Conservation (phyloP, 805 yeast species). For the Ogataea angusta region DNA sequence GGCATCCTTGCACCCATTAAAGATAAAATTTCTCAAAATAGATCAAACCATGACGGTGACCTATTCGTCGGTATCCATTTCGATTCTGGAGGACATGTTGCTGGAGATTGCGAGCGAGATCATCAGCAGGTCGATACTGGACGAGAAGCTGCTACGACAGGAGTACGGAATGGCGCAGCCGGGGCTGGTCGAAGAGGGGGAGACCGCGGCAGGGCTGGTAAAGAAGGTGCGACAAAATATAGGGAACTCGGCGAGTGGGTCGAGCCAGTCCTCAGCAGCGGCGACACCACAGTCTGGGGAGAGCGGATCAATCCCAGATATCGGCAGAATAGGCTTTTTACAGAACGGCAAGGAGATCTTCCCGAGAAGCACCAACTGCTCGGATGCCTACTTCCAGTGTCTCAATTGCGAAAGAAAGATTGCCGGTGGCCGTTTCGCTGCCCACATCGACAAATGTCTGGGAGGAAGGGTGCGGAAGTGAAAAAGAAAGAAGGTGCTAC, state of each 20-base stretch:
- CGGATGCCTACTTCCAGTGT: conserved; percentile 63
- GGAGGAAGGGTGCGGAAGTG: conserved; percentile 61
- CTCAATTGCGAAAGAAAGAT: conserved; percentile 79
- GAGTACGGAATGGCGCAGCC: conserved; percentile 30
- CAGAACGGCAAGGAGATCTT: conserved; percentile 33
- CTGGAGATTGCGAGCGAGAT: conserved; percentile 34
- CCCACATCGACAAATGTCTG: conserved; percentile 85
- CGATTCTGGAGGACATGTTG: conserved; percentile 33
- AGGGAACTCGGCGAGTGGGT: conserved; percentile 10
- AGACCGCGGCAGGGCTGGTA: conserved; percentile 10
- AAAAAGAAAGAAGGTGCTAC: background rate
- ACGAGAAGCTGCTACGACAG: conserved; percentile 30
- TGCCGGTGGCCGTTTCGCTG: conserved; percentile 90
- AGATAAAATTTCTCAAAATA: background rate
- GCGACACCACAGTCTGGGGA: conserved; percentile 25
- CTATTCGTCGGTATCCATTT: conserved; percentile 29
- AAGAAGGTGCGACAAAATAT: conserved; percentile 12
- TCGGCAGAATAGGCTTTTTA: conserved; percentile 29
- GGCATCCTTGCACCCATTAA: background rate
- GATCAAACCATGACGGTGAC: conserved; percentile 21
- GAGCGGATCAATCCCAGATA: conserved; percentile 21
- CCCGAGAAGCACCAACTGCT: conserved; percentile 15
- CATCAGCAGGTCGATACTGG: conserved; percentile 27
- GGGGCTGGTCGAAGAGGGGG: conserved; percentile 23
- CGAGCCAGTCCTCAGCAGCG: conserved; percentile 16